These are phyloP conservation scores for Brassica hybrid DNA, from an alignment of 441 rosid species.

Conservation along the genomic window DNA sequence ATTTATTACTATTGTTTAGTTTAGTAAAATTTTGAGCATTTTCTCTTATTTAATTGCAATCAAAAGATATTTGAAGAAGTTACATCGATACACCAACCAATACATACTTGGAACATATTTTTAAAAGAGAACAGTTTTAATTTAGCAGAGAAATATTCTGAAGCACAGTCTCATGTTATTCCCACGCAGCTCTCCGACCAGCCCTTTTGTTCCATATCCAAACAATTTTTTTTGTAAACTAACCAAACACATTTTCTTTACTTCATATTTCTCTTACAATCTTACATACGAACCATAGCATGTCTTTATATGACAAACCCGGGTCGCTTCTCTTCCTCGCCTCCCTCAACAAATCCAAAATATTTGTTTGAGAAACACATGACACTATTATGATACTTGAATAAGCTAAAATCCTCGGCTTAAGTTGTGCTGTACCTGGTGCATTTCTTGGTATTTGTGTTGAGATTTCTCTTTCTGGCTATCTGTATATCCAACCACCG, in stretches of 20 bases:
- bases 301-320: constrained; percentile 6
- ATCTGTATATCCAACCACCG: constrained; percentile 60
- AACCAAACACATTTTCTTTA: constrained; percentile 1
- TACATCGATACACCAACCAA: neutral
- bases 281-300: neutral
- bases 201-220: constrained; percentile 12
- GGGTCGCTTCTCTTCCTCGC: constrained; percentile 38
- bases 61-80: neutral
- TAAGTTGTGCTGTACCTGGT: constrained; percentile 28
- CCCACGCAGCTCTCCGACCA: constrained; percentile 1
- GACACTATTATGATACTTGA: neutral
- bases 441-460: constrained; percentile 29
- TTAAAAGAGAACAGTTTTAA: constrained; percentile 4
- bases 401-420: neutral
- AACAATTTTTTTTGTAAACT: too few species aligned
- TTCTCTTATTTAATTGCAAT: neutral
- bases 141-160: constrained; percentile 9
- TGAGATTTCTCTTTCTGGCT: constrained; percentile 68
- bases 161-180: constrained; percentile 28
- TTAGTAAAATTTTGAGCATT: neutral
- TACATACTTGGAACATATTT: neutral
- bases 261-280: neutral
- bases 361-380: constrained; percentile 27
- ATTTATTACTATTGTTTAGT: neutral
- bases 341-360: constrained; percentile 36